Percentiles rank a stretch among this genome's conserved stretches.
phyloP scores from a whole-genome alignment of 768 basidiomycete species.

The Coprinellus micaceus region DNA sequence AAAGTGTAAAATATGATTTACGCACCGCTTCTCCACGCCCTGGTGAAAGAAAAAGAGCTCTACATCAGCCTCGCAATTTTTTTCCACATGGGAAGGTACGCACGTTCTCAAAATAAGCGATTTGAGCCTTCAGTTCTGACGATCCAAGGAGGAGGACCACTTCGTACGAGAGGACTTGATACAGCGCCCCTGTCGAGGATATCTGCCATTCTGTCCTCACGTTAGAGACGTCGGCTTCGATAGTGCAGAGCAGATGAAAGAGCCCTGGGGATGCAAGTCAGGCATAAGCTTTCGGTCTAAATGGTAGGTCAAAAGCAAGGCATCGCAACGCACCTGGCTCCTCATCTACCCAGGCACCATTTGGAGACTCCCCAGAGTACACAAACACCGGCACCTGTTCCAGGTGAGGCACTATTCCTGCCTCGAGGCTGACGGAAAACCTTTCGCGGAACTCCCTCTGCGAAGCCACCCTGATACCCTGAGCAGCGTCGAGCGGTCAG shows the following conservation, averaged over 20 bases:
- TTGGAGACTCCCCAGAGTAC: too few relatives aligned
- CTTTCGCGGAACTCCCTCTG: too few relatives aligned
- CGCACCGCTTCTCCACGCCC: slow-evolving; percentile 34
- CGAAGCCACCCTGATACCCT: too few relatives aligned
- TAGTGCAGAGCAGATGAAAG: slow-evolving; percentile 31
- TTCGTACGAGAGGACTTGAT: neutral
- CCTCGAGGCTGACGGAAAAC: too few relatives aligned
- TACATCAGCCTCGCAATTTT: too few relatives aligned
- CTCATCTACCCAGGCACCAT: too few relatives aligned
- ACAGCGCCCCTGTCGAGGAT: neutral
- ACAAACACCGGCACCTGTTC: too few relatives aligned
- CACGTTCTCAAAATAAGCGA: neutral
- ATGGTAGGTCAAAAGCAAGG: too few relatives aligned
- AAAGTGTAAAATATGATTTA: slow-evolving; percentile 32
- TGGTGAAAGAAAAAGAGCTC: slow-evolving; percentile 38
- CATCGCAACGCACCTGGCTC: too few relatives aligned
- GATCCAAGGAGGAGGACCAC: slow-evolving; percentile 1
- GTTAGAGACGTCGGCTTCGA: neutral
- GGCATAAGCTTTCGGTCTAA: slow-evolving; percentile 5
- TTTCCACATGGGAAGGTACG: slow-evolving; percentile 26
- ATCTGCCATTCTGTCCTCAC: neutral
- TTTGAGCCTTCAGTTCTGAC: slow-evolving; percentile 1
- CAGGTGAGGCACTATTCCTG: too few relatives aligned
- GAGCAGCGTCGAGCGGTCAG: too few relatives aligned
- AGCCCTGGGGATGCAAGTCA: slow-evolving; percentile 36